Base-by-base conservation (phyloP, 1,284 basidiomycete species). In the Cryptococcus floricola region DNA sequence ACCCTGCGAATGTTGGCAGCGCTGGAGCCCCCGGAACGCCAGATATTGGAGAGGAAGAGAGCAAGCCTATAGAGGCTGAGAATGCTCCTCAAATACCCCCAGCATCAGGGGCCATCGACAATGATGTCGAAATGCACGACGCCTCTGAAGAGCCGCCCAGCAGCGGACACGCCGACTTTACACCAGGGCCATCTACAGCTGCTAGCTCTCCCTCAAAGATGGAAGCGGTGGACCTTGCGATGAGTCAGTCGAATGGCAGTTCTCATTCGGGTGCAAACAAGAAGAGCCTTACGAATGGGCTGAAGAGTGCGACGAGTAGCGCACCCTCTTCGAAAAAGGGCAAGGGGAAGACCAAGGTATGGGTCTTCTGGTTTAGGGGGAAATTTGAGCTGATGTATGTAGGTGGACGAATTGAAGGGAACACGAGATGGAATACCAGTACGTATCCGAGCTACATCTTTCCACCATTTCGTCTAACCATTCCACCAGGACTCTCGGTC, bases 341-440 rank as follows among this genome's bases (percentile, higher is more conserved):
- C 23, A 65, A 64, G 28, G 58, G 52, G 5, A 66, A 61, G 48
- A 58, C 59, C 18, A 66, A 67, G 53, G 64, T 62, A 19, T 16
- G 57, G 19, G 19, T 19, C 19, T 19, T 19, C 2, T 19, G 19
- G 19, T 19, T 19, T 19, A 19, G 19, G 19, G 19, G 19, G 19
- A 2, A 19, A 19, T 19, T 19, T 19, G 19, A 19, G n/a, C 28
- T 55, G 37, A 53, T 37, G 16, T 13, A 38, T 16, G 48, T 31
- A 63, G 61, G 58, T 63, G 18, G 57, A 62, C 41, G 64, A 63
- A 19, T 45, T 65, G n/a, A 61, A 61, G 56, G 53, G 39, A 12
- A 50, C 48, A 47, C 28, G 16, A 23, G n/a, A 6, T 28, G 45
- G 37, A 39, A 8, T 28, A 28, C 7, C 25, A 12, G 18, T 27